Percentiles rank a stretch among this genome's conserved stretches.
These are phyloP conservation scores for Batkoa obscura DNA, from an alignment of 371 early-diverging fungal species.

Conservation along the genomic window DNA sequence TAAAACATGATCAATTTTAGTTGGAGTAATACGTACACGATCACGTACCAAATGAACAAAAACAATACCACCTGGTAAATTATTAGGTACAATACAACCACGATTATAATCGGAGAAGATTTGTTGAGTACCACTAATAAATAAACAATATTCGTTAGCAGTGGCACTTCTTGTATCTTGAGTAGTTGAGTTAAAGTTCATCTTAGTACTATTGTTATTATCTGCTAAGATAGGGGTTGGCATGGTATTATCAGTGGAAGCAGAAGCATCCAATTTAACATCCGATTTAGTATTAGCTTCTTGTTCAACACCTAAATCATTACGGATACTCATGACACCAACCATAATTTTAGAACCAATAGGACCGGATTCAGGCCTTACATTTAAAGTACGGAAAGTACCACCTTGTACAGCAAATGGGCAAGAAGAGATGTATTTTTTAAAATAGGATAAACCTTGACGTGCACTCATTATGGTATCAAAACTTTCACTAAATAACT, in stretches of 20 bases:
- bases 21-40: not conserved
- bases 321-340: not conserved
- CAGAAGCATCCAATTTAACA: not conserved
- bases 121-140: not conserved
- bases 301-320: not conserved
- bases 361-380: not conserved
- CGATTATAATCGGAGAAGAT: not conserved
- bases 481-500: not conserved
- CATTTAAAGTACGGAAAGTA: not conserved
- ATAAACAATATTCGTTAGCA: not conserved
- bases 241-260: not conserved
- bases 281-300: not conserved
- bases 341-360: not conserved
- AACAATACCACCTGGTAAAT: not conserved
- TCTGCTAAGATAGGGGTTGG: not conserved
- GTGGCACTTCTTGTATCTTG: not conserved
- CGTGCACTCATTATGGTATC: not conserved
- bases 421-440: not conserved
- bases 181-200: not conserved
- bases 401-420: not conserved
- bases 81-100: not conserved
- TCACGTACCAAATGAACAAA: not conserved
- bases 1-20: not conserved
- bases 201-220: not conserved
- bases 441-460: not conserved